A percentile compares a stretch with the other conserved stretches of the same genome.
phyloP scores from a whole-genome alignment of 2,329 filamentous ascomycete genomes.

The Pyricularia pennisetigena region DNA sequence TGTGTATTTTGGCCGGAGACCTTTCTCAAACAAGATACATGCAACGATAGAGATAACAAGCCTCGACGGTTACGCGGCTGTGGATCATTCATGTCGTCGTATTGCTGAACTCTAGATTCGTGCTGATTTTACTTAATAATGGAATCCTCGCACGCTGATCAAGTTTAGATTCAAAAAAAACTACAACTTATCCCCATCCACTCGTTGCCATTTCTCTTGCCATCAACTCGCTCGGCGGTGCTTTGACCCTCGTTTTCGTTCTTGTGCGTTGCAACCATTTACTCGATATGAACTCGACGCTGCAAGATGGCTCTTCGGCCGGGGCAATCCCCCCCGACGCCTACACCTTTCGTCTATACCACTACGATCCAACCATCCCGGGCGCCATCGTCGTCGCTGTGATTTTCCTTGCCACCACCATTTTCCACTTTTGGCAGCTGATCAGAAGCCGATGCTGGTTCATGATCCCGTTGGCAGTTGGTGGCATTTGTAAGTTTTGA shows the following conservation, averaged over 20 bases:
- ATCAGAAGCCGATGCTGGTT: slow-evolving; percentile 8
- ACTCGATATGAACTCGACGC: neutral
- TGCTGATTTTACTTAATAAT: neutral
- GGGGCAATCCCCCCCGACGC: neutral
- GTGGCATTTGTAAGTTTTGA: slow-evolving; percentile 9
- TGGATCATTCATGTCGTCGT: neutral
- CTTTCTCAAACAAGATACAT: neutral
- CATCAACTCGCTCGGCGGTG: neutral
- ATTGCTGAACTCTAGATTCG: neutral
- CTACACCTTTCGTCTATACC: slow-evolving; percentile 2
- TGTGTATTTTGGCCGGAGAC: neutral
- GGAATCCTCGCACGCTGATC: neutral
- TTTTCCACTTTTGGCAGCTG: slow-evolving; percentile 6
- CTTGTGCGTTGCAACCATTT: neutral
- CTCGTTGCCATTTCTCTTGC: neutral
- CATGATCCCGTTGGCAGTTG: slow-evolving; percentile 10
- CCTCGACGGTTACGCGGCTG: neutral
- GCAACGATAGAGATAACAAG: neutral
- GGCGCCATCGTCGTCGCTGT: slow-evolving; percentile 5
- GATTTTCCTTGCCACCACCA: slow-evolving; percentile 5
- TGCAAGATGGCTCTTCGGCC: neutral
- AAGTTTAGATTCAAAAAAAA: neutral
- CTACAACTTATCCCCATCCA: neutral
- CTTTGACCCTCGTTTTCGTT: neutral
- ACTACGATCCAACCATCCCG: slow-evolving; percentile 7